Percentiles rank a stretch among this genome's conserved stretches.
Evolutionary conservation across 176 grass and related monocot species (phyloP).

Genomic region (Guadua angustifolia): DNA sequence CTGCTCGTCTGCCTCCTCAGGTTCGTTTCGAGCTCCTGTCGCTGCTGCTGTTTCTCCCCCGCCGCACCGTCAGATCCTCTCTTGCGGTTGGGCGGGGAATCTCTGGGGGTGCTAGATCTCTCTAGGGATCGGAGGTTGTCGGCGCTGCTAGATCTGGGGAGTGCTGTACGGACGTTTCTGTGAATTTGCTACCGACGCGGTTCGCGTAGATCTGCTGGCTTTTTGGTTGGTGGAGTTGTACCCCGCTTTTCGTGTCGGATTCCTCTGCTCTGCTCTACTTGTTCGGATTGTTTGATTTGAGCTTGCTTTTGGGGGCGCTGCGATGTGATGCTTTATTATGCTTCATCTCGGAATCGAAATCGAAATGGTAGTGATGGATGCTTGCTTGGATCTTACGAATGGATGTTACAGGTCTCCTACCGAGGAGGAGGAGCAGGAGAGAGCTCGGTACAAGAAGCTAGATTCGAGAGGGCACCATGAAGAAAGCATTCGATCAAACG

Average conservation of each 20-base stretch:
- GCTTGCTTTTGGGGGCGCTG: not conserved
- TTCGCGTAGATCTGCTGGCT: slow-evolving; percentile 28
- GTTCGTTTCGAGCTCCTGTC: not conserved
- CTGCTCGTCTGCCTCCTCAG: slow-evolving; percentile 43
- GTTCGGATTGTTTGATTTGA: not conserved
- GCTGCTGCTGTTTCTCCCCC: not conserved
- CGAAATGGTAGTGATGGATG: not conserved
- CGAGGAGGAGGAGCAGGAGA: slow-evolving; percentile 23
- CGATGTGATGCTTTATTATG: not conserved
- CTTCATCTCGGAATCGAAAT: not conserved
- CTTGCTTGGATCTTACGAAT: slow-evolving; percentile 35
- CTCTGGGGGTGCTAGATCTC: not conserved
- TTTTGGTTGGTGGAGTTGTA: not conserved
- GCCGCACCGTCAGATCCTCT: not conserved
- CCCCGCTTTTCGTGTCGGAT: slow-evolving; percentile 16
- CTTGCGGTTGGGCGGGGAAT: not conserved
- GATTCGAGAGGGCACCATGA: slow-evolving; percentile 56
- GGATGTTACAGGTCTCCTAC: slow-evolving; percentile 28
- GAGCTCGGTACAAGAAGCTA: slow-evolving; percentile 34
- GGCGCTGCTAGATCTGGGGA: slow-evolving; percentile 44
- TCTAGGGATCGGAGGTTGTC: not conserved
- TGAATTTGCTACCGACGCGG: not conserved
- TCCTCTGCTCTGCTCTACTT: not conserved
- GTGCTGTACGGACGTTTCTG: not conserved
- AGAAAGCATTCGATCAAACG: slow-evolving; percentile 97